A percentile compares a stretch with the other conserved stretches of the same genome.
Conservation (phyloP, 179 eudicot genomes). For the Silene coronaria region DNA sequence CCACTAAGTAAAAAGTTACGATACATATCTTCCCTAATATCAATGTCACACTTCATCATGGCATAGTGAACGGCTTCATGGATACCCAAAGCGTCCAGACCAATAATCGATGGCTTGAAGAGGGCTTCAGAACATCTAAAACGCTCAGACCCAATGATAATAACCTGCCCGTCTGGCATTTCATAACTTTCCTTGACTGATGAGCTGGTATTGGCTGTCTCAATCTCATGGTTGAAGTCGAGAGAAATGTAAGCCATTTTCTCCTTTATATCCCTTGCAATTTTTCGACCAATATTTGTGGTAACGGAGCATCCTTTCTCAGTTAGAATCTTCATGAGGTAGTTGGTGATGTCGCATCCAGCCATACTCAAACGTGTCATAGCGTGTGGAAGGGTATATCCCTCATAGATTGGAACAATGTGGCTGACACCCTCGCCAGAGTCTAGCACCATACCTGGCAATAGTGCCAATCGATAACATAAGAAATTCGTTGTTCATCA, state of each 20-base stretch:
- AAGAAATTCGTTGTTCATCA: neutral
- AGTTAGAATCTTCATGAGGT: conserved; percentile 8
- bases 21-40: conserved; percentile 11
- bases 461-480: neutral
- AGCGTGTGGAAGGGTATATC: conserved; percentile 7
- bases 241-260: conserved; percentile 10
- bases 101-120: conserved; percentile 63
- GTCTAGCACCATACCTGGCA: conserved; percentile 15
- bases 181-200: neutral
- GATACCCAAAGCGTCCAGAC: conserved; percentile 50
- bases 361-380: conserved; percentile 1
- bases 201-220: conserved; percentile 8
- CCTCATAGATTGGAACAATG: conserved; percentile 13
- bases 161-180: conserved; percentile 14
- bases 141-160: conserved; percentile 53
- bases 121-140: conserved; percentile 64
- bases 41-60: conserved; percentile 9
- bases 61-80: conserved; percentile 20
- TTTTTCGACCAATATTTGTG: neutral
- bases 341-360: conserved; percentile 8
- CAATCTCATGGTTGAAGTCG: neutral
- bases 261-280: conserved; percentile 6
- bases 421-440: conserved; percentile 15
- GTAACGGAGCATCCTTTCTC: conserved; percentile 9
- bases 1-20: conserved; percentile 6